Conservation (phyloP, 1,284 basidiomycete genomes). For the Stereum hirsutum region DNA sequence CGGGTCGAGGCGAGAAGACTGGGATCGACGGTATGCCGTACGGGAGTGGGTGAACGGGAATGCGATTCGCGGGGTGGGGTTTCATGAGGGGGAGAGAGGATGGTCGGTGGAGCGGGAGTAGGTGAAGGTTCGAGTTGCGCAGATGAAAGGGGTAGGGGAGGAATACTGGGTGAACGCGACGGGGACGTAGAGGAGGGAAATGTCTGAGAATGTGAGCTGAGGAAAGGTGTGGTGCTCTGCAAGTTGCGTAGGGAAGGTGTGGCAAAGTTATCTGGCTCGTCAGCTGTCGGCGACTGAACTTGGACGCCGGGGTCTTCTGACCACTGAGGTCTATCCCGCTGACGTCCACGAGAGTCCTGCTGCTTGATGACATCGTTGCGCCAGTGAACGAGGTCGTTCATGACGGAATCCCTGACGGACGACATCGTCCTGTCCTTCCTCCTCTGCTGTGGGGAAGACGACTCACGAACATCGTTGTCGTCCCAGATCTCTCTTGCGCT, state of each 20-base stretch:
- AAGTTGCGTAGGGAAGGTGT: conserved; percentile 18
- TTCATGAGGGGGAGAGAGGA: background rate
- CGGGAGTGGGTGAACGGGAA: conserved; percentile 26
- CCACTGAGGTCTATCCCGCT: conserved; percentile 34
- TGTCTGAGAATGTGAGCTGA: conserved; percentile 24
- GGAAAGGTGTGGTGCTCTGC: conserved; percentile 10
- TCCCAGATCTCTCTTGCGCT: conserved; percentile 15
- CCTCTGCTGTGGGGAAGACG: conserved; percentile 12
- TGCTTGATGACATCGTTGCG: conserved; percentile 32
- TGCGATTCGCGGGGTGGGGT: conserved; percentile 9
- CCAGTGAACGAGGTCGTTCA: conserved; percentile 40
- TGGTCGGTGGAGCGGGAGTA: conserved; percentile 4
- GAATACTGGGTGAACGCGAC: conserved; percentile 31
- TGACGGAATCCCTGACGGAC: conserved; percentile 28
- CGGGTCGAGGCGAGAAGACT: conserved; percentile 7
- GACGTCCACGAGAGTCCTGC: conserved; percentile 47
- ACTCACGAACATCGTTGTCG: conserved; percentile 23
- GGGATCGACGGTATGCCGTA: conserved; percentile 22
- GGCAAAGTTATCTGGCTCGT: conserved; percentile 16
- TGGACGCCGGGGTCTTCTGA: conserved; percentile 11
- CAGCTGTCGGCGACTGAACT: conserved; percentile 16
- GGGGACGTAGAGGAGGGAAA: conserved; percentile 44
- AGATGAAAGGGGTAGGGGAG: conserved; percentile 16
- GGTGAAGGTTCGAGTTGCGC: conserved; percentile 8
- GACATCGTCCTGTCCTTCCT: conserved; percentile 29